These are phyloP conservation scores for Malus orientalis DNA, from an alignment of 306 rosid species.

Conservation along the genomic window DNA sequence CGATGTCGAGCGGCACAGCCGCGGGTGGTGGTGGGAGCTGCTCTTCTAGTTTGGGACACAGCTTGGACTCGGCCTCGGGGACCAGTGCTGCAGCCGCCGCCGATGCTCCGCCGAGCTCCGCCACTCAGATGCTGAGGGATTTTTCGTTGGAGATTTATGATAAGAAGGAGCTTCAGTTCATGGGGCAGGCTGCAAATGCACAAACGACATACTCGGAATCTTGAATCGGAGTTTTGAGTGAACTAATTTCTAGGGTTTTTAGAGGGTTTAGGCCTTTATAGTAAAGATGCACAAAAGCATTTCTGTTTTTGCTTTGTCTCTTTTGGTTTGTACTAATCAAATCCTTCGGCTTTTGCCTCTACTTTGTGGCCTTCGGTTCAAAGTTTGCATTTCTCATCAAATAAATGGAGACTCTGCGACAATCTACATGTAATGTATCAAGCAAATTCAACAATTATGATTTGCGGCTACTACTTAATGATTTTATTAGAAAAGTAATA, in stretches of 20 bases:
- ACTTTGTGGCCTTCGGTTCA: too few species aligned
- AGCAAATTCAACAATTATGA: too few species aligned
- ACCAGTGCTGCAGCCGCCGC: background rate
- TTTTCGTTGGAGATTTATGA: conserved; percentile 60
- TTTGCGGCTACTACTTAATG: too few species aligned
- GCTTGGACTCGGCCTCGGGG: conserved; percentile 21
- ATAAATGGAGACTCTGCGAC: too few species aligned
- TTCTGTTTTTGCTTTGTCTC: too few species aligned
- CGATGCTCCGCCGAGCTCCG: background rate
- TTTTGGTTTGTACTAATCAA: too few species aligned
- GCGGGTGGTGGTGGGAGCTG: conserved; percentile 21
- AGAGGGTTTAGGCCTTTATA: background rate
- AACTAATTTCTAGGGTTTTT: background rate
- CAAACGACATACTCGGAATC: conserved; percentile 36
- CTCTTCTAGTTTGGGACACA: conserved; percentile 36
- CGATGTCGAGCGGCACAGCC: conserved; percentile 13
- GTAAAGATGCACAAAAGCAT: too few species aligned
- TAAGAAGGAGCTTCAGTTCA: conserved; percentile 69
- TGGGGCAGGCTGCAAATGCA: conserved; percentile 40
- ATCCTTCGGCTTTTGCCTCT: too few species aligned
- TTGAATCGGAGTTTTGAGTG: conserved; percentile 10
- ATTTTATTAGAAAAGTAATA: too few species aligned
- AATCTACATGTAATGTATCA: too few species aligned
- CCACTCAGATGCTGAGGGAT: conserved; percentile 57
- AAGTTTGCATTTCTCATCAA: too few species aligned